A percentile compares a stretch with the other conserved stretches of the same genome.
Evolutionary conservation across 2,329 filamentous ascomycete species (phyloP).

Genomic region (Arthrinium puccinioides): DNA sequence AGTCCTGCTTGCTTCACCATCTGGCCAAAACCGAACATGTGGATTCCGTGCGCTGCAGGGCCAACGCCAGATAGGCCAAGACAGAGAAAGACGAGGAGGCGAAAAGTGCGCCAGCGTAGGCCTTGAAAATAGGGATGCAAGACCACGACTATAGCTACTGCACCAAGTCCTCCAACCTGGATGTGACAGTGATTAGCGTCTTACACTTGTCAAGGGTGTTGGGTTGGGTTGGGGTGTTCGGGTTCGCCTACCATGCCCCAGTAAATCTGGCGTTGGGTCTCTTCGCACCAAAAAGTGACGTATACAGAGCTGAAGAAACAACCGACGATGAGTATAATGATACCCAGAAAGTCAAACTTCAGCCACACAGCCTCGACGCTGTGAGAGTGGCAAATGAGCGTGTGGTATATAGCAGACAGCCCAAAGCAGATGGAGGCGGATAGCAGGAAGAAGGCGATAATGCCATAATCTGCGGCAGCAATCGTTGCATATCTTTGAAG

Average conservation of each 20-base stretch:
- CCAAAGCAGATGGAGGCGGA: constrained; percentile 27
- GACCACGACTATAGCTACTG: constrained; percentile 25
- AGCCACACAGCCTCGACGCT: constrained; percentile 26
- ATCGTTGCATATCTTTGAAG: constrained; percentile 6
- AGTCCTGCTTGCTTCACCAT: constrained; percentile 31
- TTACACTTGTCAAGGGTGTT: neutral
- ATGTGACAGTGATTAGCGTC: neutral
- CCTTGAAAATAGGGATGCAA: constrained; percentile 27
- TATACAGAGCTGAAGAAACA: constrained; percentile 32
- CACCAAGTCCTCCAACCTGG: constrained; percentile 26
- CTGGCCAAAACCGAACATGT: constrained; percentile 28
- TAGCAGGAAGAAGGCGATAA: constrained; percentile 31
- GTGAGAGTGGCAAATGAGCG: constrained; percentile 30
- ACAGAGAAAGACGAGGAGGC: constrained; percentile 27
- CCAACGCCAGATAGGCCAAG: constrained; percentile 30
- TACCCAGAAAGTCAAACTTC: constrained; percentile 29
- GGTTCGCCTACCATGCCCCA: constrained; percentile 24
- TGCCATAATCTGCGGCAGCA: constrained; percentile 23
- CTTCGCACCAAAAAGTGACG: constrained; percentile 30
- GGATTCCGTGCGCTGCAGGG: constrained; percentile 30
- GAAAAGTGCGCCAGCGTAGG: constrained; percentile 25
- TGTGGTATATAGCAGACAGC: constrained; percentile 30
- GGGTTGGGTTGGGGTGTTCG: neutral
- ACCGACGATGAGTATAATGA: constrained; percentile 28
- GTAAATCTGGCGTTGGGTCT: constrained; percentile 22